Conservation (phyloP, 129 eudicot species). For the Dittrichia graveolens region DNA sequence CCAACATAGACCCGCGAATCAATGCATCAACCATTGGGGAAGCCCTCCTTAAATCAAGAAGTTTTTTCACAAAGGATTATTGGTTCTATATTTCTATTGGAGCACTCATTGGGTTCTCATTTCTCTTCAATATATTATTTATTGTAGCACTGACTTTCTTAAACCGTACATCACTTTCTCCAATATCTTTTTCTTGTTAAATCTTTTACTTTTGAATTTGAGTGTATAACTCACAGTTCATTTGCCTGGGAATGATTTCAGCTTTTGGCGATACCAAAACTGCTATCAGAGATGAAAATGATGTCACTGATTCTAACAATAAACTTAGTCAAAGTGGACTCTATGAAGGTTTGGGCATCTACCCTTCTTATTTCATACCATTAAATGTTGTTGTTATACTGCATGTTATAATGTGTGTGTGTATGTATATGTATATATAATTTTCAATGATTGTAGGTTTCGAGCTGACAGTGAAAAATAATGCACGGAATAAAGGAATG, state of each 20-base stretch:
- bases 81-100: slow-evolving; percentile 64
- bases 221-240: slow-evolving; percentile 11
- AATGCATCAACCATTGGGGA: slow-evolving; percentile 63
- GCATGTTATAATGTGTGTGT: too few species aligned
- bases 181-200: neutral
- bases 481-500: slow-evolving; percentile 47
- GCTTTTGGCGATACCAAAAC: slow-evolving; percentile 60
- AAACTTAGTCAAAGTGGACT: slow-evolving; percentile 12
- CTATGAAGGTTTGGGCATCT: slow-evolving; percentile 30
- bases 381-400: neutral
- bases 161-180: slow-evolving; percentile 52
- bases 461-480: slow-evolving; percentile 30
- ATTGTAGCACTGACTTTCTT: slow-evolving; percentile 65
- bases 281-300: slow-evolving; percentile 43
- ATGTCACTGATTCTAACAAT: slow-evolving; percentile 20
- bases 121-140: slow-evolving; percentile 75
- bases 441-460: slow-evolving; percentile 38
- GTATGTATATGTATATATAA: neutral
- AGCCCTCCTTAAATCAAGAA: slow-evolving; percentile 69
- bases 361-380: slow-evolving; percentile 13
- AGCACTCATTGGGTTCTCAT: slow-evolving; percentile 72
- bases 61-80: slow-evolving; percentile 60
- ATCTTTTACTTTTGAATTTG: neutral
- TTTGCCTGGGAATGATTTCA: slow-evolving; percentile 32
- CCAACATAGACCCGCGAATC: slow-evolving; percentile 50